Base-by-base conservation (phyloP, 2,329 filamentous ascomycete genomes). In the Arthrocladium fulminans region DNA sequence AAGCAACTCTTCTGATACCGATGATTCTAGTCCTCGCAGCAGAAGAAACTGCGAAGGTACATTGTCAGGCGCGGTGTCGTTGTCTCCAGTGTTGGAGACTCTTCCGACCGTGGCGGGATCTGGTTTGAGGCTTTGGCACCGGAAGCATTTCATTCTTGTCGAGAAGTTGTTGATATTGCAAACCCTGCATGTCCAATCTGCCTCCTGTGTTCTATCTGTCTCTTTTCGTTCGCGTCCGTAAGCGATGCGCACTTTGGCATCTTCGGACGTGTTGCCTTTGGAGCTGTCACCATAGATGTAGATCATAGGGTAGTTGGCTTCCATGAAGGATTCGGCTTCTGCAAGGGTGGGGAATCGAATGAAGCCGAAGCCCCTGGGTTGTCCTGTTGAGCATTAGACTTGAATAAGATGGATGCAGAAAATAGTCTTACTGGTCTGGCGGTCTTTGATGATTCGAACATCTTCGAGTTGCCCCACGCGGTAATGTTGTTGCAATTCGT, bases 31-130 rank as follows among this genome's bases (percentile, higher is more conserved):
- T 6, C 82, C 82, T 51, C 85, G 80, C 20, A 92, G 72, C 3
- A 92, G 77, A 17, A 92, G 68, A 55, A 89, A 88, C 56, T 88
- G 86, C 1, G 85, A 88, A 1, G 82, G 77, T 0, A 75, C 81
- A 19, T 67, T 71, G 45, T 78, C 72, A 3, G 73, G 68, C 1
- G 73, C 72, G 2, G 67, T 72, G 61, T 77, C 75, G 53, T 74
- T 77, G 50, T 77, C 74, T 20, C 75, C 75, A 47, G 68, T 71
- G 29, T 76, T 76, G 8, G 65, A 64, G 29, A 71, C 67, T 39
- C 67, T 72, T n/a, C n/a, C 25, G 15, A 42, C 46, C 12, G 29
- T 41, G 15, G 51, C 54, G 27, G 45, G 49, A 24, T 43, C 51
- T 51, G 72, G 71, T 58, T 71, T 70, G 15, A 72, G 70, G 8